Base-by-base conservation (phyloP, 805 yeast species). In the Starmerella tilneyi region DNA sequence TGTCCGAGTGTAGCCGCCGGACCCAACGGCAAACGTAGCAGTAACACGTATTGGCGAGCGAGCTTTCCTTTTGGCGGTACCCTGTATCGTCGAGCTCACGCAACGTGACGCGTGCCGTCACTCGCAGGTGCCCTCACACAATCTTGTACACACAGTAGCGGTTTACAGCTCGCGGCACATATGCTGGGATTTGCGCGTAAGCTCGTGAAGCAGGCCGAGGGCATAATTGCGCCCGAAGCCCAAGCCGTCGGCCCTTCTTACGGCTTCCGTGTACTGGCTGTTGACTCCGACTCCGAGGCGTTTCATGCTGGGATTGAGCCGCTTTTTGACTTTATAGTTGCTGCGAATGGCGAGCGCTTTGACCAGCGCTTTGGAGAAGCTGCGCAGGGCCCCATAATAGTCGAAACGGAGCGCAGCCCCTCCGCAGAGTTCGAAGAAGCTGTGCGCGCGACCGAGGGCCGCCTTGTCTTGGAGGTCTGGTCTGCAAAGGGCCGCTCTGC, bases 251-350 rank as follows among this genome's bases (percentile, higher is more conserved):
- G 44, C 50, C 64, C 58, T 20, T 47, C 48, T 45, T 58, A 51
- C 36, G 92, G 88, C 0, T 68, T 81, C 41, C 68, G 88, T 30
- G 74, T 82, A 2, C 56, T 81, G 1, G 64, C 68, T 22, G 75
- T 75, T 2, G 66, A 63, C 29, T 60, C 63, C 26, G 64, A 62
- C 43, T 74, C 81, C 0, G 63, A 65, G 12, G 80, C 74, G 13
- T 61, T 63, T 7, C 68, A 64, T 23, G 65, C 69, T 20, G 83
- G 81, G 3, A 60, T 92, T 23, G 94, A 86, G 62, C 71, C 92
- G 9, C 81, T 84, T 76, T 92, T 89, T 58, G 98, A 89, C 60
- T 89, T 72, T 59, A 76, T 89, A 28, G 71, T 85, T n/a, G 81
- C 82, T 1, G 67, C 86, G 46, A 84, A 89, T 55, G 84, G 83